Evolutionary conservation across 805 yeast species (phyloP).

Genomic region (Candida stauntonica): DNA sequence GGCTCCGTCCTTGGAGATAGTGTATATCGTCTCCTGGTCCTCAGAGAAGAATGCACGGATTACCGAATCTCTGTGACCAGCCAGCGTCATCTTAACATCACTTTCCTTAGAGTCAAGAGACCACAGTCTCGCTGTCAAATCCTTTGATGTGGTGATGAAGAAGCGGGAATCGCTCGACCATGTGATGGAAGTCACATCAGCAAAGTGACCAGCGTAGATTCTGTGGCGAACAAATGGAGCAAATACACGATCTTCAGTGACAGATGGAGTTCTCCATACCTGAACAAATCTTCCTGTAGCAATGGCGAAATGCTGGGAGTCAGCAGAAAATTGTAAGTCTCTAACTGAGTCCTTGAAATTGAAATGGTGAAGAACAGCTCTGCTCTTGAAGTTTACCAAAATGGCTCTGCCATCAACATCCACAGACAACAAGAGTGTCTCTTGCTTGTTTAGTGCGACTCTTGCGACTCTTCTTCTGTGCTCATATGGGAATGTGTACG

Average conservation of each 20-base stretch:
- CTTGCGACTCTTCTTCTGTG: constrained; percentile 80
- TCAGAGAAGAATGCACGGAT: constrained; percentile 80
- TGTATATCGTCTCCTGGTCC: constrained; percentile 87
- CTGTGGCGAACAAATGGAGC: constrained; percentile 93
- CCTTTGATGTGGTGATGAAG: constrained; percentile 81
- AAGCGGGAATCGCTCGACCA: constrained; percentile 94
- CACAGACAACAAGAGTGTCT: constrained; percentile 72
- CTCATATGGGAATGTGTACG: constrained; percentile 88
- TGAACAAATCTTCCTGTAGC: constrained; percentile 81
- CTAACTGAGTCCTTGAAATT: constrained; percentile 78
- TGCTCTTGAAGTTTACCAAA: constrained; percentile 74
- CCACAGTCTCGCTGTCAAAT: constrained; percentile 81
- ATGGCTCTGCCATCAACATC: constrained; percentile 94
- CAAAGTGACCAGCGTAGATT: constrained; percentile 89
- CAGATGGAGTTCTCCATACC: constrained; percentile 88
- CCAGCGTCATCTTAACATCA: constrained; percentile 76
- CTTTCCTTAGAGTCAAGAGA: constrained; percentile 68
- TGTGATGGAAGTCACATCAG: constrained; percentile 67
- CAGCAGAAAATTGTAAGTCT: constrained; percentile 81
- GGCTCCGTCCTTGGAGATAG: constrained; percentile 94
- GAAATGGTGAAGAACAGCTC: constrained; percentile 89
- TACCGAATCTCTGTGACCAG: constrained; percentile 91
- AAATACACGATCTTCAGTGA: constrained; percentile 81
- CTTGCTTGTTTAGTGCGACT: constrained; percentile 79
- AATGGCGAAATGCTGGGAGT: constrained; percentile 82